These are phyloP conservation scores for Hypoxylon sp. DNA, from an alignment of 2,329 filamentous ascomycete genomes.

Conservation along the genomic window DNA sequence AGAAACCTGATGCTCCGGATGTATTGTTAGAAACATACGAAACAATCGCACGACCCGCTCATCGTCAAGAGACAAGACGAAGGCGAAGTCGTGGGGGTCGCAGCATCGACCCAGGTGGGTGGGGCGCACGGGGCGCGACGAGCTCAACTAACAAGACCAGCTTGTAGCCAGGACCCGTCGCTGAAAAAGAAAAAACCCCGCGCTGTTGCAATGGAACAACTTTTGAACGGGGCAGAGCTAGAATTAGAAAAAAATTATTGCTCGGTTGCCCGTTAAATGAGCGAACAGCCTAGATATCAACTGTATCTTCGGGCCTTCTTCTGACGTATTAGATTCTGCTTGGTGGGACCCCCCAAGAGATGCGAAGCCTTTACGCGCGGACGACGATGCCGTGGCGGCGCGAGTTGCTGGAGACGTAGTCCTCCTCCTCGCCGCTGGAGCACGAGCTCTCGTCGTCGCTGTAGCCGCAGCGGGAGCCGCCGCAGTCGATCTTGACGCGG, in stretches of 20 bases:
- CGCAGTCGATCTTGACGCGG: constrained; percentile 95
- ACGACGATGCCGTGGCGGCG: constrained; percentile 75
- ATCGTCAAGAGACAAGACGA: constrained; percentile 35
- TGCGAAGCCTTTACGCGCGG: constrained; percentile 52
- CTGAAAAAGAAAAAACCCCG: constrained; percentile 39
- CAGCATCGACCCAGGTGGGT: constrained; percentile 66
- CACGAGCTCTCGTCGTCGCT: constrained; percentile 76
- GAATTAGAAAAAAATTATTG: constrained; percentile 39
- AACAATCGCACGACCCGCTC: constrained; percentile 47
- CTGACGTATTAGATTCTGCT: constrained; percentile 43
- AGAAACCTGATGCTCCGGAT: constrained; percentile 42
- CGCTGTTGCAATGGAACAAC: constrained; percentile 54
- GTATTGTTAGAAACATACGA: constrained; percentile 47
- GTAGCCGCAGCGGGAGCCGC: constrained; percentile 87
- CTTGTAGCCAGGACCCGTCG: constrained; percentile 52
- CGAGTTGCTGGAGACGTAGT: constrained; percentile 65
- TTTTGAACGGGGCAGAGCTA: constrained; percentile 46
- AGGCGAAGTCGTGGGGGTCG: constrained; percentile 57
- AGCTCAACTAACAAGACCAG: constrained; percentile 51
- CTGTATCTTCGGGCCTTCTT: constrained; percentile 44
- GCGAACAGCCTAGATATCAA: constrained; percentile 48
- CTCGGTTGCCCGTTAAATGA: constrained; percentile 50
- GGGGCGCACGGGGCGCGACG: constrained; percentile 46
- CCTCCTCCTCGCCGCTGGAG: constrained; percentile 74
- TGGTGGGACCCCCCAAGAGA: constrained; percentile 44